Evolutionary conservation across 257 asterid species (phyloP), one percentile per base, ranked within the genome.

Genomic region (Capsicum pubescens): DNA sequence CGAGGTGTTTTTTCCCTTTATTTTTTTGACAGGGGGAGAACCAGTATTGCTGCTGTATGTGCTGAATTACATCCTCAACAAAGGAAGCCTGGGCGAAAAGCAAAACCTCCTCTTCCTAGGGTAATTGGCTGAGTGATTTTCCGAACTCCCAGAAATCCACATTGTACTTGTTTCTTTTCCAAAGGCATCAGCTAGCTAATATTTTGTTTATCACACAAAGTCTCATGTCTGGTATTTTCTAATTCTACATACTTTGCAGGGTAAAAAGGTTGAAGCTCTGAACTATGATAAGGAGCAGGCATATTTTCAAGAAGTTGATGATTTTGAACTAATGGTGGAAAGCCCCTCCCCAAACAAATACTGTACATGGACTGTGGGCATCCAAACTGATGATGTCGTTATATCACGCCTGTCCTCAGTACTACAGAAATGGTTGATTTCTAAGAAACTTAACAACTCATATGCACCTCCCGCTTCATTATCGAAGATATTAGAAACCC

Each of bases 331-430:
- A 90, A 86, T 92, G 87, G 98, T 90, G 89, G 97, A 96, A 87
- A 96, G 99, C 87, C 99, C 98, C 85, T 96, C 99, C 77, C 98
- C 99, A 5, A 94, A 94, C 92, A 96, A 90, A 87, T 82, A 90
- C 69, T 58, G 87, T 86, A 92, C 97, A 79, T 96, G 98, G 99
- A 88, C 86, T 48, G 86, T 87, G 93, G 92, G 92, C 39, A 67
- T 84, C 56, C 87, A 87, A 86, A 87, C 57, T 67, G 91, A 90
- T 17, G 82, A 87, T 86, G 88, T 86, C 42, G 83, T 58, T 84
- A 82, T 93, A 87, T 92, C 95, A 35, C 91, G 86, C 82, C 59
- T 96, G 85, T 93, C 99, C 72, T 96, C 99, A 32, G 93, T 94
- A 79, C 84, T 96, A 83, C 90, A 74, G 81, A 93, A 92, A 85